These are phyloP conservation scores for Ambrosia artemisiifolia DNA, from an alignment of 129 eudicot genomes.

Conservation along the genomic window DNA sequence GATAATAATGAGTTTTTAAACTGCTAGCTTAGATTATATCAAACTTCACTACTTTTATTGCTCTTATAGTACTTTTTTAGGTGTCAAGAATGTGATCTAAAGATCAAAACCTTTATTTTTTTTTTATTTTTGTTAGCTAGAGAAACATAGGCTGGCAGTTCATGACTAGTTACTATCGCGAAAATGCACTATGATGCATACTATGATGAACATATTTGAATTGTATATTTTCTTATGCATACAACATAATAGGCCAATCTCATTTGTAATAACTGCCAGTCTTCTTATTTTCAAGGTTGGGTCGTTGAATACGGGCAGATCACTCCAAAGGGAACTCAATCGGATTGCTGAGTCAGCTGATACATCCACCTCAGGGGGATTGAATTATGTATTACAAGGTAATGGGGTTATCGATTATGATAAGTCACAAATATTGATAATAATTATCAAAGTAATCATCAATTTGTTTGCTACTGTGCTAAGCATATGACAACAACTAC, in stretches of 20 bases:
- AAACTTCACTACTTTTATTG: too few species aligned
- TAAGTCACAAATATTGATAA: too few species aligned
- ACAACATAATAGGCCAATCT: background rate
- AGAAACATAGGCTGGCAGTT: too few species aligned
- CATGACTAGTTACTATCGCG: too few species aligned
- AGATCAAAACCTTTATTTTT: background rate
- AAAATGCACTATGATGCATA: background rate
- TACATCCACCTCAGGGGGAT: conserved; percentile 17
- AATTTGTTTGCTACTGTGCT: too few species aligned
- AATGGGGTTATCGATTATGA: background rate
- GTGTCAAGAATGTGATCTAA: too few species aligned
- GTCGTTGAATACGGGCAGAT: conserved; percentile 7
- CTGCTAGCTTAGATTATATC: too few species aligned
- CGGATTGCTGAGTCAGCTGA: conserved; percentile 48
- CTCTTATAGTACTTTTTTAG: too few species aligned
- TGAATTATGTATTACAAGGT: conserved; percentile 20
- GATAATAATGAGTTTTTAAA: too few species aligned
- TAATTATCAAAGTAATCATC: too few species aligned
- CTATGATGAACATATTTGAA: background rate
- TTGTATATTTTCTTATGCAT: conserved; percentile 3
- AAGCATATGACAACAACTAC: too few species aligned
- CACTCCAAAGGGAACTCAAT: conserved; percentile 19
- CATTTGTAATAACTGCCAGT: background rate
- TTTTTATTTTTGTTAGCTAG: background rate
- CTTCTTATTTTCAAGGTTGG: conserved; percentile 20